phyloP scores from a whole-genome alignment of 306 rosid species.

The Fragaria vesca region DNA sequence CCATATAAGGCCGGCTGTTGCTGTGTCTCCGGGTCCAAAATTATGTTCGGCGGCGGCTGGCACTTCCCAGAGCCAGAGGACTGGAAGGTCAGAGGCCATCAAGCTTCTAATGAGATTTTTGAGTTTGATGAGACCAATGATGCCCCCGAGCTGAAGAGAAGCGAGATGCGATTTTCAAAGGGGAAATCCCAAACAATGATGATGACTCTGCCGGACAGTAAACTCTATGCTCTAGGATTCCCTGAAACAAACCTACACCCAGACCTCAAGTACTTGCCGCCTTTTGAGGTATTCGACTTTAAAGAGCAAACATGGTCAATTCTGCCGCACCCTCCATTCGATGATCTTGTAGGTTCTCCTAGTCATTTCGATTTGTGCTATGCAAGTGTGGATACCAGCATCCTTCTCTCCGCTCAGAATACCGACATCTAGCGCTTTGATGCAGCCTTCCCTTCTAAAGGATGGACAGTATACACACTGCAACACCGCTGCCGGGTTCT shows the following conservation, averaged over 20 bases:
- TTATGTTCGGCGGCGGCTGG: no score
- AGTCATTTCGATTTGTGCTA: no score
- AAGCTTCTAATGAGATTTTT: not conserved
- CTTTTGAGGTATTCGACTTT: not conserved
- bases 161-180: no score
- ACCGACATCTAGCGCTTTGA: not conserved
- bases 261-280: not conserved
- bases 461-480: not conserved
- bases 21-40: no score
- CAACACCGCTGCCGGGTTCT: no score
- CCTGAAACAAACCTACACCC: not conserved
- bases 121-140: not conserved
- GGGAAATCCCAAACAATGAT: not conserved
- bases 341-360: not conserved
- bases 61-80: no score
- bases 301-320: not conserved
- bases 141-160: not conserved
- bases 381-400: not conserved
- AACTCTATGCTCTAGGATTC: not conserved
- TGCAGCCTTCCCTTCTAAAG: not conserved
- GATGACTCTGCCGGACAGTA: not conserved
- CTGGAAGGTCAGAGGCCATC: not conserved
- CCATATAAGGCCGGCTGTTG: no score
- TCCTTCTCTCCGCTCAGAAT: not conserved
- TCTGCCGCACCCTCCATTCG: not conserved